Evolutionary conservation across 345 rosid species (phyloP).

Genomic region (Eucalyptus sp.): DNA sequence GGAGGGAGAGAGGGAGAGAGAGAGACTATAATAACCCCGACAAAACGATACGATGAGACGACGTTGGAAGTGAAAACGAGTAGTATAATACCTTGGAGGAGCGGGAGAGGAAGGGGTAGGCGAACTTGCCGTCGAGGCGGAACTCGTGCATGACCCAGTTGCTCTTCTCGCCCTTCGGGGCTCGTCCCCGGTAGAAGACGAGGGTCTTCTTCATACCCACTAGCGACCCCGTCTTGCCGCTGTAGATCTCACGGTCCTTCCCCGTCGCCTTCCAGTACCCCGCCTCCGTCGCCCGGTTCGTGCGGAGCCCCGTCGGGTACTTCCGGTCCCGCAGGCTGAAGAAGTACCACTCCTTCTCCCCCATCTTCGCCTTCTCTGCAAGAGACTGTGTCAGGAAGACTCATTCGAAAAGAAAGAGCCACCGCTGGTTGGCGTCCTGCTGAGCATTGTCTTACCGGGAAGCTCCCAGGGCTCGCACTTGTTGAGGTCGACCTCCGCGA

Average conservation of each 20-base stretch:
- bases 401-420: background rate
- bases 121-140: slow-evolving; percentile 90
- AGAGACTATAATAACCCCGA: background rate
- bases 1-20: background rate
- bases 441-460: slow-evolving; percentile 37
- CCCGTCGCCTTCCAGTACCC: slow-evolving; percentile 99
- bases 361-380: slow-evolving; percentile 88
- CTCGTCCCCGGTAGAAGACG: slow-evolving; percentile 85
- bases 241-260: slow-evolving; percentile 78
- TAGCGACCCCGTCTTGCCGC: slow-evolving; percentile 72
- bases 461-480: slow-evolving; percentile 98
- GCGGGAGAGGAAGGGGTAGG: slow-evolving; percentile 66
- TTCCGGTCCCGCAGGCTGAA: slow-evolving; percentile 76
- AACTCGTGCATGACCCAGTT: slow-evolving; percentile 99
- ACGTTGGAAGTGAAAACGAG: background rate
- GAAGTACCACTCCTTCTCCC: slow-evolving; percentile 96
- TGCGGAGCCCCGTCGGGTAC: slow-evolving; percentile 91
- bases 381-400: background rate
- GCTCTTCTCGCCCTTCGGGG: slow-evolving; percentile 87
- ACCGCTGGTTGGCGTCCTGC: background rate
- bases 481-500: slow-evolving; percentile 89
- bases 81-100: slow-evolving; percentile 49
- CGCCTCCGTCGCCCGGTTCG: slow-evolving; percentile 92
- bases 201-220: slow-evolving; percentile 96
- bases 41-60: background rate